Evolutionary conservation across 805 yeast species (phyloP).

Genomic region (Wickerhamiella alocasiicola): DNA sequence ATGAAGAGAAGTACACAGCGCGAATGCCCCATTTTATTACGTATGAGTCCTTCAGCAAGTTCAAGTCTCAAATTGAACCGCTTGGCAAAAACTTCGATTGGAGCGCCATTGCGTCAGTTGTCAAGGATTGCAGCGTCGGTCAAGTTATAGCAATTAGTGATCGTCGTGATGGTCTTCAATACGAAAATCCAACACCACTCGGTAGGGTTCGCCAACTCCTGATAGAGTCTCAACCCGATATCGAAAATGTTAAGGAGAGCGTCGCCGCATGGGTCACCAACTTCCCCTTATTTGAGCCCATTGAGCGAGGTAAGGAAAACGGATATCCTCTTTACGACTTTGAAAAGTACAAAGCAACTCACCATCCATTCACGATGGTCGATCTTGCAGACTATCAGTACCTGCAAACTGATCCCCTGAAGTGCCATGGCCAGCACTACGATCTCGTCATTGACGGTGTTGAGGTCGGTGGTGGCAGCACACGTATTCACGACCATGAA

Average conservation of each 20-base stretch:
- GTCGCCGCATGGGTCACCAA: slow-evolving; percentile 64
- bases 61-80: slow-evolving; percentile 7
- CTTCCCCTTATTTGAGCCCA: slow-evolving; percentile 83
- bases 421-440: slow-evolving; percentile 79
- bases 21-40: slow-evolving; percentile 7
- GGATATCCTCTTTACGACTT: slow-evolving; percentile 53
- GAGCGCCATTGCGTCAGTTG: slow-evolving; percentile 2
- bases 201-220: slow-evolving; percentile 76
- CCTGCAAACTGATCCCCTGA: slow-evolving; percentile 43
- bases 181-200: slow-evolving; percentile 91
- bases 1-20: slow-evolving; percentile 1
- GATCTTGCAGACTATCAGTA: slow-evolving; percentile 51
- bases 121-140: slow-evolving; percentile 32
- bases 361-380: slow-evolving; percentile 97
- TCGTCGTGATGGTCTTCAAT: slow-evolving; percentile 39
- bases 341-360: slow-evolving; percentile 52
- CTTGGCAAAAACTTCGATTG: slow-evolving; percentile 14
- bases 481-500: slow-evolving; percentile 80
- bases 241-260: slow-evolving; percentile 27
- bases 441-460: slow-evolving; percentile 90
- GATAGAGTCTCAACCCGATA: slow-evolving; percentile 39
- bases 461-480: slow-evolving; percentile 94
- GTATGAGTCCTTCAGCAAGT: slow-evolving; percentile 9
- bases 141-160: slow-evolving; percentile 71
- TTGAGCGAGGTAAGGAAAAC: slow-evolving; percentile 16